These are phyloP conservation scores for Pseudogymnoascus sp. DNA, from an alignment of 2,329 filamentous ascomycete species.

Conservation along the genomic window DNA sequence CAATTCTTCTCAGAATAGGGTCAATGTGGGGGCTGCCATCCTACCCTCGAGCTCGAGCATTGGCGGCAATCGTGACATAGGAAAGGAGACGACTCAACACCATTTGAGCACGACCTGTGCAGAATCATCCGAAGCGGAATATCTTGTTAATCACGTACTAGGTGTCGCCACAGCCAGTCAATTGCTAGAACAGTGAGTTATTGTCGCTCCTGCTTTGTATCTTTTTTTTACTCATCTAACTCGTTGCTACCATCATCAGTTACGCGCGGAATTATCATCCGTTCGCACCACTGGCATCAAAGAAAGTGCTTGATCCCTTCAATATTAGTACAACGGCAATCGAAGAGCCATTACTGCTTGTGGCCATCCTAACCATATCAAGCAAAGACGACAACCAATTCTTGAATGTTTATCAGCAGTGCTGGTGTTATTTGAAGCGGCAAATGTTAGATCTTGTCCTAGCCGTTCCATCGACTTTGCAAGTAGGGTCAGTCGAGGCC, in stretches of 20 bases:
- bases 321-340: not conserved
- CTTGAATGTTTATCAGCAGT: slow-evolving; percentile 2
- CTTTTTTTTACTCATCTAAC: not conserved
- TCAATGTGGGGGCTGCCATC: not conserved
- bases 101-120: not conserved
- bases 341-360: slow-evolving; percentile 11
- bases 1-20: not conserved
- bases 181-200: not conserved
- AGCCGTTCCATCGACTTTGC: slow-evolving; percentile 15
- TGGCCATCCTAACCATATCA: slow-evolving; percentile 11
- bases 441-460: slow-evolving; percentile 14
- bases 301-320: not conserved
- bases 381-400: slow-evolving; percentile 9
- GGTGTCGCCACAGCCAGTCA: not conserved
- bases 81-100: not conserved
- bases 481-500: slow-evolving; percentile 18
- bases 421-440: slow-evolving; percentile 9
- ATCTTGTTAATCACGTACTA: not conserved
- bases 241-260: not conserved
- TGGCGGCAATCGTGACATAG: not conserved
- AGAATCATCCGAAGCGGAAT: not conserved
- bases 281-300: slow-evolving; percentile 1
- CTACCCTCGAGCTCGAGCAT: not conserved
- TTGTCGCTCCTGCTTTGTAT: not conserved
- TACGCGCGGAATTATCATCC: slow-evolving; percentile 11